Percentiles rank a stretch among this genome's conserved stretches.
These are phyloP conservation scores for Penicillium odoratum DNA, from an alignment of 495 filamentous ascomycete genomes.

Conservation along the genomic window DNA sequence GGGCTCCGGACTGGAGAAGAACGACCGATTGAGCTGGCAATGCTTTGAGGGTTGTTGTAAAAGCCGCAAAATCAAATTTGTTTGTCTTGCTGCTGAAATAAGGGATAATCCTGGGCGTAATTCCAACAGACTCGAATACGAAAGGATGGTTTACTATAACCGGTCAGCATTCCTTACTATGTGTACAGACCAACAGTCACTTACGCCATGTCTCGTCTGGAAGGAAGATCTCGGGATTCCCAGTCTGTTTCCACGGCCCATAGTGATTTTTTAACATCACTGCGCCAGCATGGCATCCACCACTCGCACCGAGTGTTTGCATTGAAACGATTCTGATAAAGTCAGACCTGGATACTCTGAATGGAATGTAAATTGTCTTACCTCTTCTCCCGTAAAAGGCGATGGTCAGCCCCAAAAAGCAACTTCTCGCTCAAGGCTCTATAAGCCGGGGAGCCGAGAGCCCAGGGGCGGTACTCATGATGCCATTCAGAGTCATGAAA, in stretches of 20 bases:
- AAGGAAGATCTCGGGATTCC: conserved; percentile 14
- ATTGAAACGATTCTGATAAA: conserved; percentile 10
- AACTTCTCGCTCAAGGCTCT: conserved; percentile 13
- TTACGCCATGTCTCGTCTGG: conserved; percentile 18
- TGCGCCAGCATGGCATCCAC: conserved; percentile 18
- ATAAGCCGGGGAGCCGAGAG: conserved; percentile 14
- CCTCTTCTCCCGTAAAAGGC: conserved; percentile 18
- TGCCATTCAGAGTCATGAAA: conserved; percentile 19
- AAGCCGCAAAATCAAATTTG: conserved; percentile 12
- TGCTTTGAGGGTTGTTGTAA: conserved; percentile 5
- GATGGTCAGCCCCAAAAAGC: conserved; percentile 17
- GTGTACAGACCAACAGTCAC: background rate
- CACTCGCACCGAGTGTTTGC: conserved; percentile 18
- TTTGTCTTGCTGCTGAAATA: conserved; percentile 19
- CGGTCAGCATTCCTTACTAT: background rate
- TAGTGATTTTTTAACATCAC: conserved; percentile 15
- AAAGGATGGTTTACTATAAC: conserved; percentile 15
- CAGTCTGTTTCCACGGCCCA: conserved; percentile 14
- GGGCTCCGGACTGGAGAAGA: conserved; percentile 18
- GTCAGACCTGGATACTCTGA: background rate
- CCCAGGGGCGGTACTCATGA: conserved; percentile 18
- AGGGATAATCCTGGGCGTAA: conserved; percentile 13
- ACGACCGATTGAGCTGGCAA: conserved; percentile 20
- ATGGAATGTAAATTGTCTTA: background rate
- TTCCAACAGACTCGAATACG: conserved; percentile 13